Percentiles rank a stretch among this genome's conserved stretches.
phyloP scores from a whole-genome alignment of 1,139 yeast species.

The Zygoascus hellenicus region DNA sequence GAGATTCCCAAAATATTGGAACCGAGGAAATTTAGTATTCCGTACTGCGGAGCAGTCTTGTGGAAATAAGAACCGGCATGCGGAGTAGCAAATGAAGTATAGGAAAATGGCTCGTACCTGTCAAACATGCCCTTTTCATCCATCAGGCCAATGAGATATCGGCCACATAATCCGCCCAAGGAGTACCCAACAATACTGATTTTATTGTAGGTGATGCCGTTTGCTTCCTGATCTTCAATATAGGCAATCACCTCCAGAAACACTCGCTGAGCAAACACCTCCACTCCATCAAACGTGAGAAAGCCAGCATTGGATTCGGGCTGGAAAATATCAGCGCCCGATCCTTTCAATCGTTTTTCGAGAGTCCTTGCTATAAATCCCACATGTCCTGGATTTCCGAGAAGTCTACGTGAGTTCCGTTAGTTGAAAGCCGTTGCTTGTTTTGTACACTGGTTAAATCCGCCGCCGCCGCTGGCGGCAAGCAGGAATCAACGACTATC shows the following conservation, averaged over 20 bases:
- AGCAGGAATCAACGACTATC: too few species aligned
- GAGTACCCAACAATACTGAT: slow-evolving; percentile 51
- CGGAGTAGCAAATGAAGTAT: slow-evolving; percentile 86
- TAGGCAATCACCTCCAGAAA: slow-evolving; percentile 47
- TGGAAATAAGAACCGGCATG: slow-evolving; percentile 66
- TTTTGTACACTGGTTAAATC: background rate
- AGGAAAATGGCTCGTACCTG: slow-evolving; percentile 51
- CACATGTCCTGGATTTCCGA: slow-evolving; percentile 82
- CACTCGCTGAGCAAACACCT: slow-evolving; percentile 62
- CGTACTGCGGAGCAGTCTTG: slow-evolving; percentile 38
- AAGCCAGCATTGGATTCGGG: slow-evolving; percentile 69
- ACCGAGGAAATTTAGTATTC: slow-evolving; percentile 53
- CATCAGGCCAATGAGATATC: slow-evolving; percentile 70
- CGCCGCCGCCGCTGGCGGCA: too few species aligned
- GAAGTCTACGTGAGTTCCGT: slow-evolving; percentile 40
- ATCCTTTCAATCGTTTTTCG: slow-evolving; percentile 37
- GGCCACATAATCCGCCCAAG: slow-evolving; percentile 46
- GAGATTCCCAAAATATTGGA: slow-evolving; percentile 60
- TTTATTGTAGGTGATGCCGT: slow-evolving; percentile 26
- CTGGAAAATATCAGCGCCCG: slow-evolving; percentile 49
- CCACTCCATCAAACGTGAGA: slow-evolving; percentile 82
- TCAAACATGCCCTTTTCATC: slow-evolving; percentile 51
- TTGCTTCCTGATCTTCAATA: slow-evolving; percentile 10
- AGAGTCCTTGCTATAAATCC: slow-evolving; percentile 51
- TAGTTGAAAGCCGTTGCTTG: background rate